phyloP scores from a whole-genome alignment of 2,329 filamentous ascomycete species.

The Fusarium neocosmosporiellum region DNA sequence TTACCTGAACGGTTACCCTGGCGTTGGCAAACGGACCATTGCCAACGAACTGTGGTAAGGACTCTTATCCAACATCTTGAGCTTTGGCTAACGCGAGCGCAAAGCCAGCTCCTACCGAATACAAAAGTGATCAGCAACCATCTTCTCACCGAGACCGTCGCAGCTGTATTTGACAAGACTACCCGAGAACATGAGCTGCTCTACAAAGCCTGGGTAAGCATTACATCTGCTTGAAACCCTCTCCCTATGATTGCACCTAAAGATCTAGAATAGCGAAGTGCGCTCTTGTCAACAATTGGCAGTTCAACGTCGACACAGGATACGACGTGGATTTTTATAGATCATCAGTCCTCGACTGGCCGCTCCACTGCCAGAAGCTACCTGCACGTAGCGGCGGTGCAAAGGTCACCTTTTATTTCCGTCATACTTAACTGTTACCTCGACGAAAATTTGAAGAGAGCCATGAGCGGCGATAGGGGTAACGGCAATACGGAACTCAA shows the following conservation, averaged over 20 bases:
- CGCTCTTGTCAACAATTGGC: not conserved
- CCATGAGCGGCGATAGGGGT: not conserved
- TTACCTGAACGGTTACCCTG: conserved; percentile 10
- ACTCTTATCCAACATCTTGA: too few relatives aligned
- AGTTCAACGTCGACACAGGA: not conserved
- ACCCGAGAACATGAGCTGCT: not conserved
- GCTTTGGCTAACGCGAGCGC: not conserved
- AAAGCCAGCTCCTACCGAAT: not conserved
- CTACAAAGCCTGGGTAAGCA: not conserved
- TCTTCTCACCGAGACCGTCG: not conserved
- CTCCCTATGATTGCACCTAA: too few relatives aligned
- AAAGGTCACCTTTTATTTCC: not conserved
- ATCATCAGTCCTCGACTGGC: not conserved
- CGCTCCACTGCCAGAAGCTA: too few relatives aligned
- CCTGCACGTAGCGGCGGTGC: not conserved
- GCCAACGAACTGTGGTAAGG: not conserved
- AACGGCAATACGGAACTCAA: not conserved
- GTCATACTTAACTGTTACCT: not conserved
- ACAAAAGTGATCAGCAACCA: not conserved
- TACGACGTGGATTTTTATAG: not conserved
- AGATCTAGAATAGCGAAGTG: not conserved
- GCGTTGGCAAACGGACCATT: conserved; percentile 4
- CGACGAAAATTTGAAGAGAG: not conserved
- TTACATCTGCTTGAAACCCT: too few relatives aligned
- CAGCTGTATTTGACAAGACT: not conserved